These are phyloP conservation scores for Apium graveolens DNA, from an alignment of 129 eudicot genomes.

Conservation along the genomic window DNA sequence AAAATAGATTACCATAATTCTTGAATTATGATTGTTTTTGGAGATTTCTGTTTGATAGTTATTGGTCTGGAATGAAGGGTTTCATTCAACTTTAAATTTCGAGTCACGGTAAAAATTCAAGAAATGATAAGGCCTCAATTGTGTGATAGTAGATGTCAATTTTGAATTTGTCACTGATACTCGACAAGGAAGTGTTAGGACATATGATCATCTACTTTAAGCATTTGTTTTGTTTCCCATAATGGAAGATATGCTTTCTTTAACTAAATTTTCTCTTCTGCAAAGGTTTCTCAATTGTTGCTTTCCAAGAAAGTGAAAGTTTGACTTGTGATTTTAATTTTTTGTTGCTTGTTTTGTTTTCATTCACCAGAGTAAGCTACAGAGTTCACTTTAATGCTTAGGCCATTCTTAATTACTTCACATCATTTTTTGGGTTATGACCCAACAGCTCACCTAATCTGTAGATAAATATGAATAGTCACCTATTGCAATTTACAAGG, in stretches of 20 bases:
- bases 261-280: slow-evolving; percentile 21
- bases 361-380: slow-evolving; percentile 5
- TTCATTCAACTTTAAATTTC: neutral
- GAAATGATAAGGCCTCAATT: neutral
- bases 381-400: neutral
- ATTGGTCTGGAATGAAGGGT: neutral
- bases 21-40: neutral
- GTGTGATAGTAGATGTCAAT: neutral
- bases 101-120: neutral
- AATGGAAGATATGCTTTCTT: slow-evolving; percentile 18
- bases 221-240: slow-evolving; percentile 25
- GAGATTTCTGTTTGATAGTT: neutral
- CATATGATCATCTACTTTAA: slow-evolving; percentile 8
- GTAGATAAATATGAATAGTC: neutral
- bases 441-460: neutral
- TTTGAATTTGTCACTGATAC: neutral
- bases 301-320: slow-evolving; percentile 61
- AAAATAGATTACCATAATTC: neutral
- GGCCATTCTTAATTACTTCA: neutral
- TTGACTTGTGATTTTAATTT: slow-evolving; percentile 52
- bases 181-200: neutral
- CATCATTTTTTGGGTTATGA: neutral
- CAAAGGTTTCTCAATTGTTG: slow-evolving; percentile 57
- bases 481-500: slow-evolving; percentile 1
- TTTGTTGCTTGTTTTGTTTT: slow-evolving; percentile 40